Evolutionary conservation across 345 rosid species (phyloP), one percentile per base, ranked within the genome.

Genomic region (Cochlearia excelsa): DNA sequence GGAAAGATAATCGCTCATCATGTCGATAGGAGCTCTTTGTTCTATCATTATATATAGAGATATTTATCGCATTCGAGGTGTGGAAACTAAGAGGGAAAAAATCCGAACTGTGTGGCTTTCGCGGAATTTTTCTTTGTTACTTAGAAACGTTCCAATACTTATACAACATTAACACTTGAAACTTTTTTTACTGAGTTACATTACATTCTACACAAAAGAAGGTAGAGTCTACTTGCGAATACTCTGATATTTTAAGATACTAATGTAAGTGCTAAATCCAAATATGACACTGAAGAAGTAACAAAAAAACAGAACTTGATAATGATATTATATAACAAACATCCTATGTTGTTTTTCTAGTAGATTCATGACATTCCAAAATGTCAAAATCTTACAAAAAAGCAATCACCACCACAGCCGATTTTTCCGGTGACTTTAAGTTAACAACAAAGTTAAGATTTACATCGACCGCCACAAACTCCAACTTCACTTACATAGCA

Each of bases 1-100:
- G 74, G 27, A 33, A 62, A 56, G 68, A 69, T 46, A 51, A 55
- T 26, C 74, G 68, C 42, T 55, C 63, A 63, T 43, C 68, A 61
- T 68, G 52, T 69, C 63, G 53, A 49, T 56, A 27, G 30, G 68
- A 62, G 63, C 64, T 55, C 58, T 49, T 42, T 46, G 23, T 33
- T 62, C 63, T 62, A 55, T 48, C 63, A 48, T 16, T 55, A 69
- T 49, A 16, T 16, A 16, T 16, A 16, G 23, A 62, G 33, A 62
- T 27, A 1, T 39, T 26, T 46, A 46, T 61, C 51, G 48, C 51
- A 59, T 52, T 46, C 60, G 48, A 41, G 54, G 63, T 62, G 48
- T 48, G 23, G 23, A 16, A 16, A 16, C 23, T 16, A 16, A 16
- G 23, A 16, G 23, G 23, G 23, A 16, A 16, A 16, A 16, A 16